Evolutionary conservation across 1,284 basidiomycete genomes (phyloP), one percentile per base, ranked within the genome.

Genomic region (Peniophora sp.): DNA sequence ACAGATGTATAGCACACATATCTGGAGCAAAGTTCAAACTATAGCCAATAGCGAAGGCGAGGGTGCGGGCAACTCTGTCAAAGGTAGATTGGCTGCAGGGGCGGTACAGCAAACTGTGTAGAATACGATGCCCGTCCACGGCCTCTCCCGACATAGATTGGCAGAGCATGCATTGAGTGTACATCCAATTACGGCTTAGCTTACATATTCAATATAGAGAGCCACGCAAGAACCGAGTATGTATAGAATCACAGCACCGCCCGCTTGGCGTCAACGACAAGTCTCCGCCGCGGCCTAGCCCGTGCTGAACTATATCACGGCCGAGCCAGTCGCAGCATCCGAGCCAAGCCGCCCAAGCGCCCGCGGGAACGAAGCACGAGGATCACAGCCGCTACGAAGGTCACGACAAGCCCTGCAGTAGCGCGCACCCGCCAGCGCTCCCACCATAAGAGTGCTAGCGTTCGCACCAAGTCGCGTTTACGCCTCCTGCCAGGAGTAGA

Each of bases 381-480:
- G 17, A 58, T 41, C 25, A 52, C 23, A 43, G 62, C 22, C 43
- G 56, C 50, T 66, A 55, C 51, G 61, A 67, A 44, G 66, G 51
- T 49, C 58, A 66, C 48, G 2, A 44, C 45, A 9, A 69, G 19
- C 27, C 27, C 27, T 14, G 23, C 51, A 12, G 66, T 63, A 50
- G 78, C 64, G 51, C 68, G 70, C 36, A 61, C 65, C 41, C 69
- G 65, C 84, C 85, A 86, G 23, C 77, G 73, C 55, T 71, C 64
- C 85, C 85, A 88, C 63, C 80, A 82, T 9, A 91, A 70, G 36
- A 74, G 64, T 2, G 72, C 69, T 19, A 91, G 73, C 0, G 86
- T 89, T 44, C 73, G 72, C n/a, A 75, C 59, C 25, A 91, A 73
- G 63, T 89, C 85, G 52, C 85, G 75, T 55, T 85, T 85, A 45